A percentile compares a stretch with the other conserved stretches of the same genome.
Evolutionary conservation across 208 protist species (phyloP).

Genomic region (Leishmania lainsoni): DNA sequence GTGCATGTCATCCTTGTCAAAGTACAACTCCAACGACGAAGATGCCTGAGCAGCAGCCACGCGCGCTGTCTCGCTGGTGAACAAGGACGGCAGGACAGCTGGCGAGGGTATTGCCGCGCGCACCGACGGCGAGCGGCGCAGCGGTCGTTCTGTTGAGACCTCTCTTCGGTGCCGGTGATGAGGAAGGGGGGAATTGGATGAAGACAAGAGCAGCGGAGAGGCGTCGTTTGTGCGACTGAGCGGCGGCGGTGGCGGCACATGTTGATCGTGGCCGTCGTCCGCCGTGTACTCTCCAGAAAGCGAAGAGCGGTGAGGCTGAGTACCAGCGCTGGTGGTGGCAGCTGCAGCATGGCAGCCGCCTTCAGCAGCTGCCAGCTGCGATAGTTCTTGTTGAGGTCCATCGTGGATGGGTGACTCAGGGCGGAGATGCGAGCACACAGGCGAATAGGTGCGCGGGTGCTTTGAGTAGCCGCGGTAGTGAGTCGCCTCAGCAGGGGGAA

Average conservation of each 20-base stretch:
- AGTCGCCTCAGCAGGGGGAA: neutral
- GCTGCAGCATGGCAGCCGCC: neutral
- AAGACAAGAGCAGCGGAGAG: neutral
- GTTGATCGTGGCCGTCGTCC: neutral
- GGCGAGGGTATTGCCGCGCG: constrained; percentile 14
- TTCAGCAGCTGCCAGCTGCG: neutral
- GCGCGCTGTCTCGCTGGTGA: constrained; percentile 12
- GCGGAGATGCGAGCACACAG: neutral
- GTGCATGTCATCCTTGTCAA: constrained; percentile 25
- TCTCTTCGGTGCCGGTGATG: neutral
- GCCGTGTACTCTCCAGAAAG: neutral
- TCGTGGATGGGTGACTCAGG: neutral
- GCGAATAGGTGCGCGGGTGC: neutral
- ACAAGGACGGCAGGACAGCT: constrained; percentile 16
- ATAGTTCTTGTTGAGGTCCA: neutral
- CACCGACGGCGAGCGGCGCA: neutral
- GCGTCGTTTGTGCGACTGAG: neutral
- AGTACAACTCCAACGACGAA: constrained; percentile 11
- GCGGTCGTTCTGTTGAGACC: neutral
- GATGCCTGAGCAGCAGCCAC: constrained; percentile 10
- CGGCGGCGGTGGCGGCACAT: neutral
- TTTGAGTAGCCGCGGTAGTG: neutral
- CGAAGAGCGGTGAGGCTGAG: neutral
- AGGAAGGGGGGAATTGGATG: neutral
- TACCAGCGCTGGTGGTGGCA: neutral